These are phyloP conservation scores for Pleurotus eryngii DNA, from an alignment of 768 basidiomycete species.

Conservation along the genomic window DNA sequence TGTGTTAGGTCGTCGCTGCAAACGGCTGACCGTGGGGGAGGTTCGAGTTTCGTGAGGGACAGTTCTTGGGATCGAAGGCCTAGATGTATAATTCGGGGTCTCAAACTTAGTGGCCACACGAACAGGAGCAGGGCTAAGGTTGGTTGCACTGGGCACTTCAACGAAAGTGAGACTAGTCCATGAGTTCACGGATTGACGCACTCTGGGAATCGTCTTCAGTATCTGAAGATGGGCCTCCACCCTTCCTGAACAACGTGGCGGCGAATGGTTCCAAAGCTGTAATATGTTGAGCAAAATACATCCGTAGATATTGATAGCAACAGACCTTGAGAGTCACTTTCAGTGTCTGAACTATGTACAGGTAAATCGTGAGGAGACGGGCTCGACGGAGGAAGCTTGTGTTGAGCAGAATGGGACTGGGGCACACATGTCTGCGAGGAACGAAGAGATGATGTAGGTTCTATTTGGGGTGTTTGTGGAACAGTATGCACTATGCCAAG, in stretches of 20 bases:
- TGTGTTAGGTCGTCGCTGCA: constrained; percentile 14
- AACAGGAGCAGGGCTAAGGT: constrained; percentile 1
- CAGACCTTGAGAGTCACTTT: constrained; percentile 3
- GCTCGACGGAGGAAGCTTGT: not conserved
- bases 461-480: not conserved
- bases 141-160: constrained; percentile 3
- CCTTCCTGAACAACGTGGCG: not conserved
- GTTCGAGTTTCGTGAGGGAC: not conserved
- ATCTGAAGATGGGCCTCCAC: constrained; percentile 25
- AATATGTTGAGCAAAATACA: not conserved
- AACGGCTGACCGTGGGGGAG: constrained; percentile 6
- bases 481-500: not conserved
- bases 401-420: not conserved
- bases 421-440: not conserved
- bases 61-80: not conserved
- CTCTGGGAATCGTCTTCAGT: constrained; percentile 41
- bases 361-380: not conserved
- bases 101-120: constrained; percentile 2
- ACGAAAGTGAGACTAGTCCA: constrained; percentile 1
- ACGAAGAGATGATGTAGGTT: not conserved
- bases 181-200: constrained; percentile 9
- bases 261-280: constrained; percentile 14
- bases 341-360: not conserved
- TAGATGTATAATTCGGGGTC: not conserved
- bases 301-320: not conserved